Conservation (phyloP, 192 early-diverging fungal genomes). For the Coemansia sp. region DNA sequence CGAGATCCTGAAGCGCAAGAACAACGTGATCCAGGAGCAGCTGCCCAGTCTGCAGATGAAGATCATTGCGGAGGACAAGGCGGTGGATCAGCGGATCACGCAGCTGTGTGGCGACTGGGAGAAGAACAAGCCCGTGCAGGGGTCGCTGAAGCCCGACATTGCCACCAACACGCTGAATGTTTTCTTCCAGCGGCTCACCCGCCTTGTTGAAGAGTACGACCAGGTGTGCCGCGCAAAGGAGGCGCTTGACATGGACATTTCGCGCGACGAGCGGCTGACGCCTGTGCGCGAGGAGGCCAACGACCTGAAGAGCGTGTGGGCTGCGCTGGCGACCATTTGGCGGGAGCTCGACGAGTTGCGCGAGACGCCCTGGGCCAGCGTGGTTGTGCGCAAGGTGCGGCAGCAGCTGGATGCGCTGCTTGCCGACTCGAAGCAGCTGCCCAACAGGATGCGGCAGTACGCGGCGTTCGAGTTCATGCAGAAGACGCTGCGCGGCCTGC, state of each 20-base stretch:
- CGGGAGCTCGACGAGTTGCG: conserved; percentile 76
- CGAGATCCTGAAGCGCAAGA: conserved; percentile 90
- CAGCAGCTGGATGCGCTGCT: conserved; percentile 83
- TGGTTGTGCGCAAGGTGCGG: conserved; percentile 88
- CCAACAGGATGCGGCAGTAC: conserved; percentile 96
- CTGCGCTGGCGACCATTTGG: conserved; percentile 80
- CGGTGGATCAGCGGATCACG: conserved; percentile 80
- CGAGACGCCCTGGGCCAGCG: conserved; percentile 83
- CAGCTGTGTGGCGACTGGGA: conserved; percentile 90
- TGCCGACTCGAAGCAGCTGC: conserved; percentile 84
- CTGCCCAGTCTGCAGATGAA: conserved; percentile 91
- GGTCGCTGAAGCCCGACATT: conserved; percentile 82
- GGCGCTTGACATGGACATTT: conserved; percentile 83
- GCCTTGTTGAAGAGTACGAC: conserved; percentile 83
- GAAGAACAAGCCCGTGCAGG: conserved; percentile 91
- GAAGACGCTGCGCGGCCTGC: conserved; percentile 72
- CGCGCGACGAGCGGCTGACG: conserved; percentile 68
- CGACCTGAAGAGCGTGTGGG: conserved; percentile 95
- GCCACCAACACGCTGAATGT: conserved; percentile 80
- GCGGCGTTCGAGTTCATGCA: conserved; percentile 95
- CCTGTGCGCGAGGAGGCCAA: conserved; percentile 88
- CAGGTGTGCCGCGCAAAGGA: conserved; percentile 90
- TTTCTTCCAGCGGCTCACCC: conserved; percentile 80
- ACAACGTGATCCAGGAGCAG: conserved; percentile 91
- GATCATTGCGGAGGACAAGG: conserved; percentile 90